Conservation (phyloP, 257 asterid species). For the Gentiana macrophylla region DNA sequence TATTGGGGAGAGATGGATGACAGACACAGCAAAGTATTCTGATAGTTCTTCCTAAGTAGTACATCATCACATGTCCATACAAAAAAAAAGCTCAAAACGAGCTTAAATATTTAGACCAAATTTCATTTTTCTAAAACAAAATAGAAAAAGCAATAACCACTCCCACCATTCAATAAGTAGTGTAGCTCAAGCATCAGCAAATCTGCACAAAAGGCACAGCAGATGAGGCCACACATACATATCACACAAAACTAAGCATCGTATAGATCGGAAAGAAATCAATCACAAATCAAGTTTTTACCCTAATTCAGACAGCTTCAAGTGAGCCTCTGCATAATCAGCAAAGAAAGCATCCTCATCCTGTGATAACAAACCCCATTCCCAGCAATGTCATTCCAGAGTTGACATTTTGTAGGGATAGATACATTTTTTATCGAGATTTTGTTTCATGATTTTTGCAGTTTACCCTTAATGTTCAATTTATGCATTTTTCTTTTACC, state of each 20-base stretch:
- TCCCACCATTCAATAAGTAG: not conserved
- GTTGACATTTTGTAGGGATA: too few relatives aligned
- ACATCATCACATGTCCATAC: not conserved
- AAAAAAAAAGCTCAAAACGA: not conserved
- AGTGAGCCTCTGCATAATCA: slow-evolving; percentile 67
- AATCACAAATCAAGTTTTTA: slow-evolving; percentile 11
- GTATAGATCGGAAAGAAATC: not conserved
- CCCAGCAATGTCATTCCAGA: too few relatives aligned
- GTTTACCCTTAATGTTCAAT: too few relatives aligned
- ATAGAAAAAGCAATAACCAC: slow-evolving; percentile 1
- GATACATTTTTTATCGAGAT: too few relatives aligned
- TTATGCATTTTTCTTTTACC: too few relatives aligned
- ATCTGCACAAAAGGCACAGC: slow-evolving; percentile 28
- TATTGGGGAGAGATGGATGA: not conserved
- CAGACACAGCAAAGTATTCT: not conserved
- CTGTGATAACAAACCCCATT: slow-evolving; percentile 26
- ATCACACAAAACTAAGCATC: not conserved
- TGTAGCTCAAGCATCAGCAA: slow-evolving; percentile 44
- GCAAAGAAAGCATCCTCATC: slow-evolving; percentile 84
- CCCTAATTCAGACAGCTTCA: slow-evolving; percentile 82
- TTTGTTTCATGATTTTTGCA: too few relatives aligned
- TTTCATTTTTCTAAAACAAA: too few relatives aligned
- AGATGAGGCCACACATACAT: not conserved
- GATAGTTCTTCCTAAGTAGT: not conserved
- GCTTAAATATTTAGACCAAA: too few relatives aligned